Evolutionary conservation across 768 basidiomycete genomes (phyloP).

Genomic region (Serendipita sp.): DNA sequence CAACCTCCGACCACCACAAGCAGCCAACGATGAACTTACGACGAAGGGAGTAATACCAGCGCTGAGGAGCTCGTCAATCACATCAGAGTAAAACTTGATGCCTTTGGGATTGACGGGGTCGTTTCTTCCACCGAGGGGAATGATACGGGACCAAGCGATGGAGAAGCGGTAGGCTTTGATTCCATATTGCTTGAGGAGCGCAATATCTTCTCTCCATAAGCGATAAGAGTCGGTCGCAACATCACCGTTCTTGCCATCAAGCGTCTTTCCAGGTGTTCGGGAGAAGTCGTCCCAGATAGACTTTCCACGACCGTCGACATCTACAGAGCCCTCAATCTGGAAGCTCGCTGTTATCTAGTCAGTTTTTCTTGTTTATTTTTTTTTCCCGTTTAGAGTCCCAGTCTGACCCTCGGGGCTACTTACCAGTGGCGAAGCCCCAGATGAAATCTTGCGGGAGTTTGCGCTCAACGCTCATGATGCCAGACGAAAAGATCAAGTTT

Average conservation of each 20-base stretch:
- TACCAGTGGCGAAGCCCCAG: slow-evolving; percentile 59
- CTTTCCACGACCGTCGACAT: slow-evolving; percentile 44
- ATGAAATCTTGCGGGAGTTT: slow-evolving; percentile 45
- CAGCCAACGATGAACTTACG: slow-evolving; percentile 23
- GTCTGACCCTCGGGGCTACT: slow-evolving; percentile 13
- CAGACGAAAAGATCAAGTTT: not conserved
- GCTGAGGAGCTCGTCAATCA: slow-evolving; percentile 51
- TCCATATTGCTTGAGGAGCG: slow-evolving; percentile 44
- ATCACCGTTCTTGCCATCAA: slow-evolving; percentile 51
- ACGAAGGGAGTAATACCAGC: slow-evolving; percentile 53
- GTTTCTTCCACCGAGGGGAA: slow-evolving; percentile 54
- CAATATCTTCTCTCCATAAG: slow-evolving; percentile 51
- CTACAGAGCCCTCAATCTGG: slow-evolving; percentile 56
- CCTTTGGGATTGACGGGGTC: slow-evolving; percentile 59
- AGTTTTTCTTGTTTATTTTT: not conserved
- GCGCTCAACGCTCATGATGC: slow-evolving; percentile 10
- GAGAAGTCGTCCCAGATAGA: slow-evolving; percentile 67
- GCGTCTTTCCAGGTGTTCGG: slow-evolving; percentile 46
- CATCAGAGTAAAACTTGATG: slow-evolving; percentile 49
- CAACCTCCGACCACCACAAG: slow-evolving; percentile 9
- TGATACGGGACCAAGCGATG: slow-evolving; percentile 58
- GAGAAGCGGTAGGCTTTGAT: slow-evolving; percentile 65
- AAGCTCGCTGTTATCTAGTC: slow-evolving; percentile 37
- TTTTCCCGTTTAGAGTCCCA: not conserved
- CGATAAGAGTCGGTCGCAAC: slow-evolving; percentile 58